Conservation (phyloP, 169 alveolate genomes). For the Eimeria necatrix region DNA sequence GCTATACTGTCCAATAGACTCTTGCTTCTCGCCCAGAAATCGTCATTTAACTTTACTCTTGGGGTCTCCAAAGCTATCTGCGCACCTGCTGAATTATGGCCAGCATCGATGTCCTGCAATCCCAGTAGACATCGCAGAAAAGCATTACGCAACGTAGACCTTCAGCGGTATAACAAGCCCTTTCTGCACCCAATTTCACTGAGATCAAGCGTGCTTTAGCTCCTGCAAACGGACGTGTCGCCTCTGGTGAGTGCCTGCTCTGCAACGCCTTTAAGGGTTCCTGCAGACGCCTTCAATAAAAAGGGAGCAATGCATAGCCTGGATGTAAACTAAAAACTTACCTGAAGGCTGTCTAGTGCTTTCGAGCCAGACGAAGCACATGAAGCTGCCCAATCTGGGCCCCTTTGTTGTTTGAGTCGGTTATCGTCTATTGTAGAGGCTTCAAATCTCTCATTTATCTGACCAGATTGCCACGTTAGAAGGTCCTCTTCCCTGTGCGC, state of each 20-base stretch:
- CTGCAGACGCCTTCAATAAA: too few species aligned
- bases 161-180: too few species aligned
- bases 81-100: not conserved
- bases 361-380: conserved; percentile 59
- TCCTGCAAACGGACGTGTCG: too few species aligned
- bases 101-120: conserved; percentile 7
- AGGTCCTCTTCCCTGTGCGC: conserved; percentile 63
- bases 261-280: too few species aligned
- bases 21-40: conserved; percentile 17
- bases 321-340: not conserved
- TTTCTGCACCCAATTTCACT: too few species aligned
- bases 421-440: conserved; percentile 43
- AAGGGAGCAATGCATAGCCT: too few species aligned
- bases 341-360: conserved; percentile 30
- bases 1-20: conserved; percentile 53
- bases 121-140: not conserved
- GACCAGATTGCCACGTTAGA: conserved; percentile 71
- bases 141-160: too few species aligned
- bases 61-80: conserved; percentile 4
- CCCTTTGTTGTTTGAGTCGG: conserved; percentile 59
- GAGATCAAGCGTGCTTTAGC: too few species aligned
- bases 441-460: conserved; percentile 55
- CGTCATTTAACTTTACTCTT: not conserved
- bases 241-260: too few species aligned
- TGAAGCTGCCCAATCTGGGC: conserved; percentile 70